Conservation (phyloP, 805 yeast species). For the Saturnispora hagleri region DNA sequence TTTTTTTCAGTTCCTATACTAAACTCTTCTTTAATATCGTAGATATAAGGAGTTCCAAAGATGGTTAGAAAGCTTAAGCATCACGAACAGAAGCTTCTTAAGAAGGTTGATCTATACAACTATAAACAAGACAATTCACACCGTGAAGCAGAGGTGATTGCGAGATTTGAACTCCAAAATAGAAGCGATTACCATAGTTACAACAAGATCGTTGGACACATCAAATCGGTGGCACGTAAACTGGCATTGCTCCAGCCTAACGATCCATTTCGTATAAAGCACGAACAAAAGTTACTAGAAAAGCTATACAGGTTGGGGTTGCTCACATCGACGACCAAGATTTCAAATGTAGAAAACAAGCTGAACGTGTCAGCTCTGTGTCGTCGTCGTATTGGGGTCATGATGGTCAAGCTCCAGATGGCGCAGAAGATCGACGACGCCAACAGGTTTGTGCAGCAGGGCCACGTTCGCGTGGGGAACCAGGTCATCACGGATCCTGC, state of each 20-base stretch:
- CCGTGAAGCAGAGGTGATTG: slow-evolving; percentile 93
- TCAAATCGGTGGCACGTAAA: slow-evolving; percentile 79
- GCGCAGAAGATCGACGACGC: slow-evolving; percentile 85
- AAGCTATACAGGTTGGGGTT: slow-evolving; percentile 86
- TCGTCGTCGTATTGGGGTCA: slow-evolving; percentile 86
- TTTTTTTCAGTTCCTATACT: neutral
- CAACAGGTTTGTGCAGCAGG: slow-evolving; percentile 87
- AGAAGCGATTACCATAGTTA: slow-evolving; percentile 94
- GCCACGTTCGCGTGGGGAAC: slow-evolving; percentile 96
- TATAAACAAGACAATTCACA: slow-evolving; percentile 97
- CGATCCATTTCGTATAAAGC: slow-evolving; percentile 81
- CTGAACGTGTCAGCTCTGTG: slow-evolving; percentile 89
- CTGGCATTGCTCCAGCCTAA: slow-evolving; percentile 76
- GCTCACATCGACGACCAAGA: slow-evolving; percentile 77
- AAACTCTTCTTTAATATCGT: slow-evolving; percentile 2
- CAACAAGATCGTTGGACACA: slow-evolving; percentile 85
- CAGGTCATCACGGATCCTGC: slow-evolving; percentile 94
- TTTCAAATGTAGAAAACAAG: slow-evolving; percentile 85
- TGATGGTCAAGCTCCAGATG: slow-evolving; percentile 92
- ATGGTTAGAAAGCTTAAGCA: slow-evolving; percentile 87
- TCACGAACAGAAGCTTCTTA: slow-evolving; percentile 90
- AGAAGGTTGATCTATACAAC: slow-evolving; percentile 92
- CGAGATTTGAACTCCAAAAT: slow-evolving; percentile 86
- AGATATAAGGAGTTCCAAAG: slow-evolving; percentile 7
- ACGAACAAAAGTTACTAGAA: slow-evolving; percentile 80